Conservation (phyloP, 2,329 filamentous ascomycete genomes). For the Aspergillus vadensis region DNA sequence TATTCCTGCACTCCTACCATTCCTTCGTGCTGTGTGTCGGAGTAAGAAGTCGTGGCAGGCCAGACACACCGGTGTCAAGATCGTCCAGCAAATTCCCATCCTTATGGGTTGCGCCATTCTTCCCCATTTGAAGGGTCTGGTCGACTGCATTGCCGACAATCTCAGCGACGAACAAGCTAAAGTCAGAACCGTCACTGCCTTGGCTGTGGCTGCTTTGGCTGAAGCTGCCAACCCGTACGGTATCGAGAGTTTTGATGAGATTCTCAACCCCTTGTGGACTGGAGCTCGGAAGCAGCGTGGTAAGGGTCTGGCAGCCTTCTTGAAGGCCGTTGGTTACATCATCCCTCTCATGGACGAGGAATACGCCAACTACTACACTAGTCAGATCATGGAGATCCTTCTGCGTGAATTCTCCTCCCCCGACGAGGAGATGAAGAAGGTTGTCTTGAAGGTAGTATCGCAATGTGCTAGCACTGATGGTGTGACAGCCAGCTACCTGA, state of each 20-base stretch:
- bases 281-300: slow-evolving; percentile 94
- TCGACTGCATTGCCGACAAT: slow-evolving; percentile 94
- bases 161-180: slow-evolving; percentile 98
- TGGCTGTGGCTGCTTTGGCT: slow-evolving; percentile 91
- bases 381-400: slow-evolving; percentile 98
- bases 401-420: slow-evolving; percentile 94
- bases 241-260: slow-evolving; percentile 98
- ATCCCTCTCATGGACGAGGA: slow-evolving; percentile 99
- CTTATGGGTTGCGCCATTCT: slow-evolving; percentile 97
- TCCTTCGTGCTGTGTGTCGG: slow-evolving; percentile 90
- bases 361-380: slow-evolving; percentile 98
- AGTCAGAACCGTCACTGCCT: slow-evolving; percentile 90
- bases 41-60: slow-evolving; percentile 99
- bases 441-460: slow-evolving; percentile 94
- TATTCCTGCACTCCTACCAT: slow-evolving; percentile 91
- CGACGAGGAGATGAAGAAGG: slow-evolving; percentile 99
- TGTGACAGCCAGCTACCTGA: slow-evolving; percentile 91
- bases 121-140: slow-evolving; percentile 90
- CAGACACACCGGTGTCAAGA: slow-evolving; percentile 96
- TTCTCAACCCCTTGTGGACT: slow-evolving; percentile 95
- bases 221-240: slow-evolving; percentile 97
- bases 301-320: slow-evolving; percentile 90
- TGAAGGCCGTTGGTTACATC: slow-evolving; percentile 97
- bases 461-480: slow-evolving; percentile 94
- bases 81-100: slow-evolving; percentile 97